These are phyloP conservation scores for Sarcomyxa edulis DNA, from an alignment of 768 basidiomycete species.

Conservation along the genomic window DNA sequence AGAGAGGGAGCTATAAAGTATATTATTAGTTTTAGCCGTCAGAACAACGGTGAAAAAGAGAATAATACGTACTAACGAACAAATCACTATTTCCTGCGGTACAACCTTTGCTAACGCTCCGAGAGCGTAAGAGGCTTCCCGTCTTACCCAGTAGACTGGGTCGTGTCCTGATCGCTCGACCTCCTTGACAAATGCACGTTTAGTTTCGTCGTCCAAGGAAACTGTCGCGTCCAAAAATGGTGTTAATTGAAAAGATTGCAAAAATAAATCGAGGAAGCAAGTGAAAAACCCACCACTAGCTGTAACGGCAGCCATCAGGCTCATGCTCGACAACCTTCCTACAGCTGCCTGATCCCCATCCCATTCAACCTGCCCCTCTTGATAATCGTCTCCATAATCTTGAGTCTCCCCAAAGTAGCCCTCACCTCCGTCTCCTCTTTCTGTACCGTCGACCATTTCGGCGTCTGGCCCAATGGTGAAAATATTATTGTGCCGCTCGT, in stretches of 20 bases:
- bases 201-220: slow-evolving; percentile 47
- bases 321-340: slow-evolving; percentile 89
- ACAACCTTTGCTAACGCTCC: slow-evolving; percentile 87
- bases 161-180: slow-evolving; percentile 64
- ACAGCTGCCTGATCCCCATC: slow-evolving; percentile 73
- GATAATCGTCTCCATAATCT: slow-evolving; percentile 23
- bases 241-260: slow-evolving; percentile 7
- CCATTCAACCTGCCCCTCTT: too few species aligned
- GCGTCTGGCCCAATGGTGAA: too few species aligned
- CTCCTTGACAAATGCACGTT: slow-evolving; percentile 67
- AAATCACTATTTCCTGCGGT: slow-evolving; percentile 64
- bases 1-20: slow-evolving; percentile 67
- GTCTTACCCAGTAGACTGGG: slow-evolving; percentile 70
- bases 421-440: too few species aligned
- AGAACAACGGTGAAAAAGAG: slow-evolving; percentile 7
- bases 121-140: slow-evolving; percentile 84
- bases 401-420: slow-evolving; percentile 6
- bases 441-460: too few species aligned
- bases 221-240: too few species aligned
- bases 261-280: slow-evolving; percentile 7
- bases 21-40: background rate
- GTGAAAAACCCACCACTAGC: slow-evolving; percentile 55
- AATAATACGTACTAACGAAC: slow-evolving; percentile 47
- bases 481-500: too few species aligned
- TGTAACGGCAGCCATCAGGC: slow-evolving; percentile 82